Evolutionary conservation across 345 rosid genomes (phyloP).

Genomic region (Laguncularia racemosa): DNA sequence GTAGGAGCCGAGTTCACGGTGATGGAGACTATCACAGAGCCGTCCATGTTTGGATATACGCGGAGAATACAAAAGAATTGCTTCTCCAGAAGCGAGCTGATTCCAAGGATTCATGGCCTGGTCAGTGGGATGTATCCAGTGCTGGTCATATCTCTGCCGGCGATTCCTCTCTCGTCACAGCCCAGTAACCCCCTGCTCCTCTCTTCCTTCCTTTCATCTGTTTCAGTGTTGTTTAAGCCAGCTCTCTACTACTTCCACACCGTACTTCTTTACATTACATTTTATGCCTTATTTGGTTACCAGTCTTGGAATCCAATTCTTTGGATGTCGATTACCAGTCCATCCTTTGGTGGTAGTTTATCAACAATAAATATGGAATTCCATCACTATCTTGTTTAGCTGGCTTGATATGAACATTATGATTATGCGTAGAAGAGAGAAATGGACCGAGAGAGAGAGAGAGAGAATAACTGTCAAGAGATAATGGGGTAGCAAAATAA

Average conservation of each 20-base stretch:
- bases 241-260: neutral
- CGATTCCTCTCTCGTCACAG: constrained; percentile 65
- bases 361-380: too few relatives aligned
- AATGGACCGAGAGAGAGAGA: too few relatives aligned
- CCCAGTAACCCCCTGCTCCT: constrained; percentile 35
- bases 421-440: too few relatives aligned
- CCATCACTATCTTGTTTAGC: too few relatives aligned
- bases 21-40: constrained; percentile 93
- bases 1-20: constrained; percentile 64
- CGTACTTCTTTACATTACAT: too few relatives aligned
- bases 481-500: too few relatives aligned
- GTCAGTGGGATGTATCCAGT: constrained; percentile 87
- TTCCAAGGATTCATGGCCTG: constrained; percentile 85
- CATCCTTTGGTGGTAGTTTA: too few relatives aligned
- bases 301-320: too few relatives aligned
- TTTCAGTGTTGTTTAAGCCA: neutral
- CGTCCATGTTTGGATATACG: constrained; percentile 79
- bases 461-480: too few relatives aligned
- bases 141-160: constrained; percentile 97
- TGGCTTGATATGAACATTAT: too few relatives aligned
- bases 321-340: too few relatives aligned
- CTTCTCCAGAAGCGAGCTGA: constrained; percentile 81
- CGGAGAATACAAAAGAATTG: constrained; percentile 69
- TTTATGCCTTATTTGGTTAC: too few relatives aligned
- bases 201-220: neutral